phyloP scores from a whole-genome alignment of 2,329 filamentous ascomycete genomes.

The Dothidotthia symphoricarpi region DNA sequence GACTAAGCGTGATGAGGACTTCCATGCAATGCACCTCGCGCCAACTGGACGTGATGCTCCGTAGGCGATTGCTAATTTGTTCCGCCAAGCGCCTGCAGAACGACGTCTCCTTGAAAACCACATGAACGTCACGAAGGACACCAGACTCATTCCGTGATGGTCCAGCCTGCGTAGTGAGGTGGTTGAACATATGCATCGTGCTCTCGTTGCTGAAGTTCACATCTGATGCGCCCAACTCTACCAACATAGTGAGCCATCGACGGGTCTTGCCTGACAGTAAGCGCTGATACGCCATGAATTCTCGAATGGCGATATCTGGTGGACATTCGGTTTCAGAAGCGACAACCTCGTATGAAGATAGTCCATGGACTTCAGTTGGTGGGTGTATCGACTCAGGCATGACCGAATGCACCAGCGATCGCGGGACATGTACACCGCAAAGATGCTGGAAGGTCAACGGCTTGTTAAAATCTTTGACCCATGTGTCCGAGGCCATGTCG shows the following conservation, averaged over 20 bases:
- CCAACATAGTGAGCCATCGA: conserved; percentile 51
- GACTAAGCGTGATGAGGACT: conserved; percentile 52
- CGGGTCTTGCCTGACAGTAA: conserved; percentile 48
- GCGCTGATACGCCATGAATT: conserved; percentile 54
- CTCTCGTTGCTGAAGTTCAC: conserved; percentile 61
- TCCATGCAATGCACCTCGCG: conserved; percentile 61
- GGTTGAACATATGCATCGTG: conserved; percentile 51
- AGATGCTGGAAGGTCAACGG: conserved; percentile 42
- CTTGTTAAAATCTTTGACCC: conserved; percentile 37
- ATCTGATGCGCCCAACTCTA: conserved; percentile 53
- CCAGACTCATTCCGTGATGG: conserved; percentile 46
- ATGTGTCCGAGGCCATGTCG: conserved; percentile 42
- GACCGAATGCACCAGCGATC: conserved; percentile 23
- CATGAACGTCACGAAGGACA: conserved; percentile 50
- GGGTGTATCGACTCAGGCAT: conserved; percentile 32
- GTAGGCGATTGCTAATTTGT: conserved; percentile 50
- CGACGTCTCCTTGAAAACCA: conserved; percentile 47
- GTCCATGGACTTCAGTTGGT: conserved; percentile 32
- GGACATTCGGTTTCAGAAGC: conserved; percentile 54
- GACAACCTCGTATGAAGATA: conserved; percentile 56
- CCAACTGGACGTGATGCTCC: conserved; percentile 55
- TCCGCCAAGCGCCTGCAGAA: conserved; percentile 54
- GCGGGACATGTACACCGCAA: conserved; percentile 13
- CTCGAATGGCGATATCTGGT: conserved; percentile 48
- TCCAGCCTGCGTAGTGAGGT: conserved; percentile 57